These are phyloP conservation scores for Alternaria triticina DNA, from an alignment of 2,329 filamentous ascomycete genomes.

Conservation along the genomic window DNA sequence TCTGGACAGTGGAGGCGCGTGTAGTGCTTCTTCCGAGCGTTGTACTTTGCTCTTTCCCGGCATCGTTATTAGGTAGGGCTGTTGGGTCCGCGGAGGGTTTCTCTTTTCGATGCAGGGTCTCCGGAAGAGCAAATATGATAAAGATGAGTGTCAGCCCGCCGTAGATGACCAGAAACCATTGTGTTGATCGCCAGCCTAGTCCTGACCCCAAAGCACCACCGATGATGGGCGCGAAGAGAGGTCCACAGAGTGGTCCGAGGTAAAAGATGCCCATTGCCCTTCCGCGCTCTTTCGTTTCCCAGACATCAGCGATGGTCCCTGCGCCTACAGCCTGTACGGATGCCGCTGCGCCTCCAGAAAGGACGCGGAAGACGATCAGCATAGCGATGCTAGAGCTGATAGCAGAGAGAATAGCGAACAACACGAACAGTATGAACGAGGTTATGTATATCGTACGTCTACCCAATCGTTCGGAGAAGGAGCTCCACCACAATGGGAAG, in stretches of 20 bases:
- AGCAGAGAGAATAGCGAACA: constrained; percentile 43
- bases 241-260: constrained; percentile 48
- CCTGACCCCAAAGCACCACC: constrained; percentile 44
- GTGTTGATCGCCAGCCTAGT: constrained; percentile 48
- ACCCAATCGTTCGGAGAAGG: constrained; percentile 46
- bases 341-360: constrained; percentile 48
- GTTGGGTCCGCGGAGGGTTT: constrained; percentile 11
- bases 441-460: constrained; percentile 46
- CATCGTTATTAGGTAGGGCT: neutral
- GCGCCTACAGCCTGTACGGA: constrained; percentile 49
- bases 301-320: constrained; percentile 48
- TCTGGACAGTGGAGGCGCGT: constrained; percentile 42
- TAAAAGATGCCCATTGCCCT: constrained; percentile 50
- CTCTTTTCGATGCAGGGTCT: constrained; percentile 32
- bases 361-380: constrained; percentile 44
- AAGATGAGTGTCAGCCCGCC: constrained; percentile 41
- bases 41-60: constrained; percentile 13
- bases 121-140: constrained; percentile 45
- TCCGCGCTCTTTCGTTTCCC: constrained; percentile 48
- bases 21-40: constrained; percentile 39
- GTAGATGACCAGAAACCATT: constrained; percentile 50
- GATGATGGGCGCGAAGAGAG: constrained; percentile 48
- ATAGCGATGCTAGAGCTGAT: constrained; percentile 46
- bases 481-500: constrained; percentile 51
- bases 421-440: constrained; percentile 42